Evolutionary conservation across 768 basidiomycete species (phyloP), one percentile per base, ranked within the genome.

Genomic region (Pluteus cervinus): DNA sequence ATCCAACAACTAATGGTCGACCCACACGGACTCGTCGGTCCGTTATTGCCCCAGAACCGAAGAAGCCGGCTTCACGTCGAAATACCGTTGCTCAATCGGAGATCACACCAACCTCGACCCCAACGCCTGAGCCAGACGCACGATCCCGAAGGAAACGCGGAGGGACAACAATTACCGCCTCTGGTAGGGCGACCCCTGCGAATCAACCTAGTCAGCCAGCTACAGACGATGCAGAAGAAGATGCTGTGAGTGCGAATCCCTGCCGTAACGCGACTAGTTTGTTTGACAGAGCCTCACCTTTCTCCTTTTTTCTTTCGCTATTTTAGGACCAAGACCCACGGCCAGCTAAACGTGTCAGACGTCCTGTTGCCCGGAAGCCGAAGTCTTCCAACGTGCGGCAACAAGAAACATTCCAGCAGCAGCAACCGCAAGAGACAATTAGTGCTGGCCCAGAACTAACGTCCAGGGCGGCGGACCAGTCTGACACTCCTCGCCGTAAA

Each of bases 71-170:
- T 7, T 60, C 65, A 9, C 61, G 70, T 35, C 65, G 74, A 15
- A 56, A 53, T 41, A 54, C 49, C 24, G 51, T 58, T 37, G 44
- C 56, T 34, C 76, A 75, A 37, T 49, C 69, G 18, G 79, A 79
- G 35, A 62, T 61, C 24, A 74, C 69, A 1, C 62, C 66, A 7
- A 71, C 69, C 4, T 66, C 70, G 29, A 81, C 80, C 0, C 80
- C 82, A 1, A 83, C 82, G 22, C 81, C 82, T 3, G 83, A 85
- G 46, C 79, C 78, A 24, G 81, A 84, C 39, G 39, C 51, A 4
- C 62, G 63, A 37, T 60, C 63, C 24, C 61, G 64, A 41, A 62
- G 73, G 25, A 44, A 54, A 15, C 49, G 41, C 25, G 38, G 29
- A 24, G 38, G 26, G 23, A 37, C 25, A 7, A 31, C 39, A 7